These are phyloP conservation scores for Chlamydomonas reinhardtii DNA, from an alignment of 163 green algal species.

Conservation along the genomic window DNA sequence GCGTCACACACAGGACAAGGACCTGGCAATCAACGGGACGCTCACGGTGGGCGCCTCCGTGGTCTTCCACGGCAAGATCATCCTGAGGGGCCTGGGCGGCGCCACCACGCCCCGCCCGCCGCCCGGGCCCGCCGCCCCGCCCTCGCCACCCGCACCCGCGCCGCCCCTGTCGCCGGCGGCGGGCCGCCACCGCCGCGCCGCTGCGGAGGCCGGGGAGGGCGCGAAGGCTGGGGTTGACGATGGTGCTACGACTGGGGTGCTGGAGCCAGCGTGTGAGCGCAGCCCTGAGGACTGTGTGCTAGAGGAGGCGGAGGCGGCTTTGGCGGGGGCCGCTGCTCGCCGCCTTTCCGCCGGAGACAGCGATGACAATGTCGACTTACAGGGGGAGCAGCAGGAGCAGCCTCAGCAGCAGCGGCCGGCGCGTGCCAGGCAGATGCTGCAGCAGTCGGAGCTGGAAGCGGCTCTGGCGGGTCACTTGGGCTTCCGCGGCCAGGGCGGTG, in stretches of 20 bases:
- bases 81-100: background rate
- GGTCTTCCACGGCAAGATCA: slow-evolving; percentile 2
- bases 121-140: background rate
- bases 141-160: background rate
- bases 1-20: background rate
- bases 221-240: no score
- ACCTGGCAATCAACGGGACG: background rate
- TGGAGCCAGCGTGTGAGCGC: no score
- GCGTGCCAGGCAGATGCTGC: background rate
- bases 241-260: no score
- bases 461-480: background rate
- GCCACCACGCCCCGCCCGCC: background rate
- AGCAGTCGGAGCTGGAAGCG: background rate
- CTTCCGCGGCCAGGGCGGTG: no score
- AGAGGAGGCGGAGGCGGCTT: no score
- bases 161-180: background rate
- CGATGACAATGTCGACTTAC: no score
- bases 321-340: no score
- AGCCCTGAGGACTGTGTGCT: no score
- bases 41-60: background rate
- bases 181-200: no score
- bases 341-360: no score
- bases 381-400: no score
- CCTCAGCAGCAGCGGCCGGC: no score
- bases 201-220: background rate